Percentiles rank a stretch among this genome's conserved stretches.
Evolutionary conservation across 192 early-diverging fungal species (phyloP).

Genomic region (Backusella circina): DNA sequence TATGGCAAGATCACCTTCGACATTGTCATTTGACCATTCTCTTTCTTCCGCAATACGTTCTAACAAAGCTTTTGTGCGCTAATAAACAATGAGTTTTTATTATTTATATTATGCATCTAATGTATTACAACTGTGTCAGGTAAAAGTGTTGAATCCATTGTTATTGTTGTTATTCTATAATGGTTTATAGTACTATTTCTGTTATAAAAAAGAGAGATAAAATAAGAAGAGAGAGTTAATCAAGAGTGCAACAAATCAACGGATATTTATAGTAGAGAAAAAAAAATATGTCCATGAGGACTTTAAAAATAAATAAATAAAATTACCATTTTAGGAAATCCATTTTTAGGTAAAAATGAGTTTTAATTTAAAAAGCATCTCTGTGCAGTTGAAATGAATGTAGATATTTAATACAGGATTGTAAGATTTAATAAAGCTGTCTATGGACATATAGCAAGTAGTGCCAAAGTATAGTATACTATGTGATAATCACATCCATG

Average conservation of each 20-base stretch:
- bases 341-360: background rate
- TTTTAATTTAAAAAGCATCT: background rate
- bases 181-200: background rate
- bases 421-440: too few species aligned
- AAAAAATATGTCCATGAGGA: background rate
- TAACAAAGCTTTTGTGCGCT: background rate
- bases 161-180: background rate
- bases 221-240: background rate
- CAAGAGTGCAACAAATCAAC: background rate
- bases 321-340: background rate
- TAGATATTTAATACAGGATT: too few species aligned
- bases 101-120: background rate
- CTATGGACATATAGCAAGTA: too few species aligned
- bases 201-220: background rate
- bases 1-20: background rate
- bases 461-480: too few species aligned
- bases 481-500: background rate
- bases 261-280: background rate
- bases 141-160: background rate
- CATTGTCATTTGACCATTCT: background rate
- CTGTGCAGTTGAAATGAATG: background rate
- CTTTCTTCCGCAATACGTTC: constrained; percentile 1
- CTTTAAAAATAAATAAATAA: background rate
- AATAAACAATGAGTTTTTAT: background rate
- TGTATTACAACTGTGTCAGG: background rate